phyloP scores from a whole-genome alignment of 2,329 filamentous ascomycete species.

The Rutstroemia sp. region DNA sequence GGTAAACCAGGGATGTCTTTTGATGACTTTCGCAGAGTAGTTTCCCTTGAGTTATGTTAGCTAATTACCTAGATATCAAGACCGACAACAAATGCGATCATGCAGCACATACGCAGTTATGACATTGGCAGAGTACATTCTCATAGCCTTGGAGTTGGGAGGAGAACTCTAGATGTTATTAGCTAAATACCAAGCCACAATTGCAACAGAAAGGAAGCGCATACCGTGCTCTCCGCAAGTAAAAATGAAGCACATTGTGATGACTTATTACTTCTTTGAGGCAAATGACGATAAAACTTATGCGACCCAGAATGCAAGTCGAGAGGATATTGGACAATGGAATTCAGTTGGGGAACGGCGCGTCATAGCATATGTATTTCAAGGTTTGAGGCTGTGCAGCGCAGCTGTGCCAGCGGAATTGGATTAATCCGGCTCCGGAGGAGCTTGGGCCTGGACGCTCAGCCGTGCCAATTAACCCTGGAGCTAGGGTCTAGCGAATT shows the following conservation, averaged over 20 bases:
- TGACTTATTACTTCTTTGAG: not conserved
- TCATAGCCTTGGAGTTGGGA: slow-evolving; percentile 46
- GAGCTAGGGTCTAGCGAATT: not conserved
- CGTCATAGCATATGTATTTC: not conserved
- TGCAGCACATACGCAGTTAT: slow-evolving; percentile 44
- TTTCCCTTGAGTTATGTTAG: slow-evolving; percentile 39
- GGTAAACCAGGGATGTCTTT: slow-evolving; percentile 67
- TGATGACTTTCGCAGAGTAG: slow-evolving; percentile 52
- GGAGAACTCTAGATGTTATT: slow-evolving; percentile 26
- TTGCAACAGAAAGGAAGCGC: slow-evolving; percentile 7
- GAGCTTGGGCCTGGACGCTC: not conserved
- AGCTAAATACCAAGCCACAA: slow-evolving; percentile 5
- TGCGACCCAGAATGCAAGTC: not conserved
- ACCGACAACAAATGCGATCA: not conserved
- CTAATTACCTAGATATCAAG: too few relatives aligned
- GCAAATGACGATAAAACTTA: not conserved
- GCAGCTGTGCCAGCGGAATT: not conserved
- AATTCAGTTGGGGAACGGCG: not conserved
- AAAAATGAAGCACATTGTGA: slow-evolving; percentile 13
- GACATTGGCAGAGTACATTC: slow-evolving; percentile 53
- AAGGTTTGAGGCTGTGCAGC: slow-evolving; percentile 2
- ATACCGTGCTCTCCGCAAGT: slow-evolving; percentile 29
- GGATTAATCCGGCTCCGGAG: not conserved
- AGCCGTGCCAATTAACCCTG: not conserved
- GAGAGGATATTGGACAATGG: not conserved